Base-by-base conservation (phyloP, 176 grass and related monocot species). In the Zoysia japonica region DNA sequence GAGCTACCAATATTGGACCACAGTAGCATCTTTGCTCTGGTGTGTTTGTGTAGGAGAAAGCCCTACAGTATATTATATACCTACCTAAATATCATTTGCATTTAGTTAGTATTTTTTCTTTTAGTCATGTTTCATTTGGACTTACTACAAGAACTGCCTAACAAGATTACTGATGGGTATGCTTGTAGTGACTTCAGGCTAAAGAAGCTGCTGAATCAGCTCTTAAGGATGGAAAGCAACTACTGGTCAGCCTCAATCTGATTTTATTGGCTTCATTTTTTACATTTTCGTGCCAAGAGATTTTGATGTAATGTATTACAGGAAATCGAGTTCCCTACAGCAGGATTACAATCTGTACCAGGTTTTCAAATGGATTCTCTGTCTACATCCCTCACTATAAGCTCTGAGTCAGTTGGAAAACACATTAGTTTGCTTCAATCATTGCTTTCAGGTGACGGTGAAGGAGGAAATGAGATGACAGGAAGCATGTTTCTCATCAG, bases 381-480 rank as follows among this genome's bases (percentile, higher is more conserved):
- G 51, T 86, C 51, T 67, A 76, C 56, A 55, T 11, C 35, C 55
- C 14, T 73, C 65, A 45, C 56, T 64, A 45, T 74, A 80, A 54
- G 46, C 81, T 84, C 48, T 81, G 62, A 47, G 65, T 78, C 42
- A 65, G 28, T 39, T 78, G 56, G 46, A 74, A 47, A 56, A 67
- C 10, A 10, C 39, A 42, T 6, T 41, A 49, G n/a, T 47, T 70
- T 69, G 4, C 52, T 76, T 78, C 44, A 80, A 42, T 84, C 65
- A 3, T 70, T 88, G 28, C 28, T 65, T 66, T 75, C 57, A 98
- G 95, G 95, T 52, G 95, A 98, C 61, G 92, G 95, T 1, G 95
- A 98, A 80, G 95, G 95, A 75, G 95, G 95, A 77, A 98, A 69
- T 89, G 95, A 98, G 74, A 98, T 98, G 95, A 98, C 95, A 65